Evolutionary conservation across 345 rosid genomes (phyloP), one percentile per base, ranked within the genome.

Genomic region (Eutrema heterophyllum): DNA sequence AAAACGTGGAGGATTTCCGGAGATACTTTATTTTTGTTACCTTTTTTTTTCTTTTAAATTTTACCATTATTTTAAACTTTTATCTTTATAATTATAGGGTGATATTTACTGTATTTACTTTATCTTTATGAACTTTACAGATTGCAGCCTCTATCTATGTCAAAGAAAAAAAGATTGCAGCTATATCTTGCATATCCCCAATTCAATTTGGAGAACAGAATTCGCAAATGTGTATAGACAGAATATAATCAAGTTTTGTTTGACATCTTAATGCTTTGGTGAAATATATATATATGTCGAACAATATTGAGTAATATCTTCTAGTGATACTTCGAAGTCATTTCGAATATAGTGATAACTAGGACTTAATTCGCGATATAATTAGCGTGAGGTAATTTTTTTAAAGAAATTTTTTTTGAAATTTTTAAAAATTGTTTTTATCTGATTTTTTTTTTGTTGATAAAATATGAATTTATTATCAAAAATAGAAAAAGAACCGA

Each of bases 91-190:
- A 52, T 61, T 64, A 35, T 64, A 54, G 24, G 64, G 64, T 45
- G 56, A 35, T 54, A 24, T 52, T 12, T 53, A 21, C 24, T 21
- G 24, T 21, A 21, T 21, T 15, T 11, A 52, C 12, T 72, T 43
- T 43, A 53, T 13, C 29, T 63, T 32, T 53, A 64, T 15, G 64
- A 73, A 64, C 70, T 64, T 54, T 64, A 64, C 57, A 54, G 77
- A 64, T 18, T 48, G 55, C 41, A 62, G 13, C 16, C 13, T 45
- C 30, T 30, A 15, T 29, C 3, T 32, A 11, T 14, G 36, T 26
- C 8, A 61, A 27, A 24, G 35, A 61, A 41, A 24, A 29, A 59
- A 12, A 5, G 32, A 12, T 51, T 51, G 52, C 41, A 29, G 16
- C 38, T 32, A 35, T 29, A 15, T 3, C n/a, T n/a, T n/a, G n/a